These are phyloP conservation scores for Clitoria ternatea DNA, from an alignment of 306 rosid species.

Conservation along the genomic window DNA sequence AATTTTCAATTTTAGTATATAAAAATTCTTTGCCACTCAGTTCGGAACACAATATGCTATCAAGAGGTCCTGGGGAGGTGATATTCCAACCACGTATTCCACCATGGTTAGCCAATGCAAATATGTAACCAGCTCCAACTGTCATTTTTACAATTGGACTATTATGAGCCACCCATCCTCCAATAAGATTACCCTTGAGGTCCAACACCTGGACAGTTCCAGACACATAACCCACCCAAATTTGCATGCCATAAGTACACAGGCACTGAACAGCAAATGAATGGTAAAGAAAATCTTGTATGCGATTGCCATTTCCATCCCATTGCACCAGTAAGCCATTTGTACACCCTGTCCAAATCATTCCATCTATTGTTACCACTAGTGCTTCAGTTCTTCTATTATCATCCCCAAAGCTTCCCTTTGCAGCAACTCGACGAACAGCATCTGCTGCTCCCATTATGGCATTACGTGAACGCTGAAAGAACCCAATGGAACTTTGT, in stretches of 20 bases:
- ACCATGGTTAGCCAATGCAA: slow-evolving; percentile 87
- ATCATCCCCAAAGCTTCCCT: slow-evolving; percentile 91
- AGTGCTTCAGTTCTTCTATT: slow-evolving; percentile 82
- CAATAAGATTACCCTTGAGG: slow-evolving; percentile 75
- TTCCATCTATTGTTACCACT: slow-evolving; percentile 65
- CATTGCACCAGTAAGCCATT: slow-evolving; percentile 88
- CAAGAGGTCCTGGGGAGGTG: slow-evolving; percentile 87
- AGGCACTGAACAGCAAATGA: slow-evolving; percentile 76
- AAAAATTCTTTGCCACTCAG: slow-evolving; percentile 79
- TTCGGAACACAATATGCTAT: slow-evolving; percentile 65
- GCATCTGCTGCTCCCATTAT: slow-evolving; percentile 97
- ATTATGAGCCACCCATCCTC: slow-evolving; percentile 84
- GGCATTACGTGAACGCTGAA: slow-evolving; percentile 95
- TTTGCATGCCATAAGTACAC: slow-evolving; percentile 69
- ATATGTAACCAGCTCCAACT: slow-evolving; percentile 69
- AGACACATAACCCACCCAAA: slow-evolving; percentile 89
- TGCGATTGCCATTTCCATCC: slow-evolving; percentile 86
- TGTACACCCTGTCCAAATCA: slow-evolving; percentile 90
- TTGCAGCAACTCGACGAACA: slow-evolving; percentile 89
- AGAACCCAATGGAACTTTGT: slow-evolving; percentile 81
- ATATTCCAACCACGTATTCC: slow-evolving; percentile 94
- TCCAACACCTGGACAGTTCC: slow-evolving; percentile 77
- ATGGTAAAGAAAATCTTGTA: slow-evolving; percentile 72
- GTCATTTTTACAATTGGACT: slow-evolving; percentile 67
- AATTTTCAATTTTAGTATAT: slow-evolving; percentile 70